Percentiles rank a stretch among this genome's conserved stretches.
Evolutionary conservation across 176 grass and related monocot species (phyloP).

Genomic region (Eleusine coracana): DNA sequence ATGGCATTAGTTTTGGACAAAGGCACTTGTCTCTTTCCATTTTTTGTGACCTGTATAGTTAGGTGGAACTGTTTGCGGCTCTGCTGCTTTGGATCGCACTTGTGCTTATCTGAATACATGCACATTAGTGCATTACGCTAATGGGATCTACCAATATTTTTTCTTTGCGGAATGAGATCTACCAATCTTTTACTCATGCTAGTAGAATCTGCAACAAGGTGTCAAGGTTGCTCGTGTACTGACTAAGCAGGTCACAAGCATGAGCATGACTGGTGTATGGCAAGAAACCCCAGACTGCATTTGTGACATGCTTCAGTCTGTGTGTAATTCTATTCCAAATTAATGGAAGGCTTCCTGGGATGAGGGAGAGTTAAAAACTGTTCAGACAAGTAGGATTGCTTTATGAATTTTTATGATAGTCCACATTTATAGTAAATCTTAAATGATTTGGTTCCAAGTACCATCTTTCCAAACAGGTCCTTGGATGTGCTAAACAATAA

Average conservation of each 20-base stretch:
- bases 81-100: not conserved
- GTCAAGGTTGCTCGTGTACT: too few species aligned
- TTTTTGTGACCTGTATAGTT: not conserved
- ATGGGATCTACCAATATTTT: not conserved
- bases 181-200: not conserved
- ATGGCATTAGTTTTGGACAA: not conserved
- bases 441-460: not conserved
- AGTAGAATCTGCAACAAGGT: not conserved
- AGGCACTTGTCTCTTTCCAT: not conserved
- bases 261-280: too few species aligned
- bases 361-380: not conserved
- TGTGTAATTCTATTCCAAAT: too few species aligned
- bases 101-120: conserved; percentile 7
- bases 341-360: too few species aligned
- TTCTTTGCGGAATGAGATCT: conserved; percentile 5
- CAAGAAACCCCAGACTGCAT: too few species aligned
- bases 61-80: not conserved
- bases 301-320: too few species aligned
- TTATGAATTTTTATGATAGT: not conserved
- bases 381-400: not conserved
- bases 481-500: not conserved
- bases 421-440: not conserved
- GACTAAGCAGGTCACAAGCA: too few species aligned
- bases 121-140: not conserved
- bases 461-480: not conserved